Conservation (phyloP, 352 stramenopile species). For the Phytopythium helicoides region DNA sequence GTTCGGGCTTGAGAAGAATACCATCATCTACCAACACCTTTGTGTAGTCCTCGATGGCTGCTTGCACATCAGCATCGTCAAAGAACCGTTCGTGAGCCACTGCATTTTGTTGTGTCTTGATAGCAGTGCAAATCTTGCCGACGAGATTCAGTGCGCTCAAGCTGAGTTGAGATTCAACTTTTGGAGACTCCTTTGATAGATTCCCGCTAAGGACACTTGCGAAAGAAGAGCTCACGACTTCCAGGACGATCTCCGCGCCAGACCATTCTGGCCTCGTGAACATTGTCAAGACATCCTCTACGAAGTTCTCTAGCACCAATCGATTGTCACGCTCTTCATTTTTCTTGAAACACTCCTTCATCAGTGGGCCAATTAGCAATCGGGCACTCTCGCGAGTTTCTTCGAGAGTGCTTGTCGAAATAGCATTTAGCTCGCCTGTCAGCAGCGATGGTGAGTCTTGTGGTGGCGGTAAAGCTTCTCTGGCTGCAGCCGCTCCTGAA, state of each 20-base stretch:
- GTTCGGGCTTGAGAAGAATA: slow-evolving; percentile 1
- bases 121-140: slow-evolving; percentile 75
- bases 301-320: slow-evolving; percentile 75
- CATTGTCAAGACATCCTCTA: slow-evolving; percentile 82
- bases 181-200: slow-evolving; percentile 53
- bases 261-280: slow-evolving; percentile 77
- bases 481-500: neutral
- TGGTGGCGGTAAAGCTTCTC: no score
- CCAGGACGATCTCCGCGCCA: slow-evolving; percentile 71
- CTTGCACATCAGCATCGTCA: slow-evolving; percentile 38
- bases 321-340: slow-evolving; percentile 74
- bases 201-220: slow-evolving; percentile 64
- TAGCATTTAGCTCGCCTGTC: slow-evolving; percentile 11
- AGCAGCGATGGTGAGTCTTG: slow-evolving; percentile 16
- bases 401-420: slow-evolving; percentile 19
- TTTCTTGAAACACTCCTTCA: slow-evolving; percentile 84
- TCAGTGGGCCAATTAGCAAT: slow-evolving; percentile 43
- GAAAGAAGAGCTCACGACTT: slow-evolving; percentile 62
- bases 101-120: slow-evolving; percentile 54
- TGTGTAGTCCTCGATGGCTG: slow-evolving; percentile 56
- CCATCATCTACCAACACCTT: slow-evolving; percentile 16
- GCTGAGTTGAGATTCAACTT: slow-evolving; percentile 62
- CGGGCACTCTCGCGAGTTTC: slow-evolving; percentile 33
- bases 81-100: slow-evolving; percentile 28
- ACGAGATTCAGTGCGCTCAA: slow-evolving; percentile 66